Percentiles rank a stretch among this genome's conserved stretches.
phyloP scores from a whole-genome alignment of 768 basidiomycete genomes.

The Leucocoprinus leucothites region DNA sequence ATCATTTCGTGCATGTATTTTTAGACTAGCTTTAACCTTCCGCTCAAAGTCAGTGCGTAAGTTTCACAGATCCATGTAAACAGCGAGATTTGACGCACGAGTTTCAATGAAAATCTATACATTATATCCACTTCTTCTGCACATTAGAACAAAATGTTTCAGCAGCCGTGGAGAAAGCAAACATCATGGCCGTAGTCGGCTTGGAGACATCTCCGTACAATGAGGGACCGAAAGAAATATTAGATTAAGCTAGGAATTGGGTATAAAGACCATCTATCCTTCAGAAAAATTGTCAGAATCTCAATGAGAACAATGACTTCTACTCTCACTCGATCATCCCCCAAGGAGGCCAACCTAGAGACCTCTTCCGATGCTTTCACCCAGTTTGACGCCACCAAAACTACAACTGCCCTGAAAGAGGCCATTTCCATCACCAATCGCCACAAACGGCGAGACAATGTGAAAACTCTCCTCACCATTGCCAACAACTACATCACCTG shows the following conservation, averaged over 20 bases:
- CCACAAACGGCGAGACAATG: constrained; percentile 4
- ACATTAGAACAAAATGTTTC: no score
- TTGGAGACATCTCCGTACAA: neutral
- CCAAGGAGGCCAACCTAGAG: neutral
- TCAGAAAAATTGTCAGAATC: neutral
- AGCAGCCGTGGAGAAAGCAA: no score
- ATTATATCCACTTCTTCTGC: neutral
- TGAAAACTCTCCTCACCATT: constrained; percentile 2
- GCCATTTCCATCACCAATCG: constrained; percentile 6
- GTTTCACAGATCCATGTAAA: no score
- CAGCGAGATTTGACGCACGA: no score
- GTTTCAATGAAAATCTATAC: neutral
- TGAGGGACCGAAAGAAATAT: neutral
- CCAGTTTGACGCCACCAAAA: constrained; percentile 3
- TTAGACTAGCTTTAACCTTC: neutral
- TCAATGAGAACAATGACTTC: neutral
- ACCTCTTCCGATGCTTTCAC: constrained; percentile 1
- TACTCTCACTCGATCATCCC: neutral
- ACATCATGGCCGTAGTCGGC: neutral
- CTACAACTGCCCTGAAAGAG: neutral
- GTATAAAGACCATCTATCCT: neutral
- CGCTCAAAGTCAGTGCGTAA: no score
- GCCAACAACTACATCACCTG: constrained; percentile 7
- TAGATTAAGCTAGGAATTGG: neutral
- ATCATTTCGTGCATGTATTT: neutral